Conservation (phyloP, 495 filamentous ascomycete genomes). For the Trichoderma asperelloides region DNA sequence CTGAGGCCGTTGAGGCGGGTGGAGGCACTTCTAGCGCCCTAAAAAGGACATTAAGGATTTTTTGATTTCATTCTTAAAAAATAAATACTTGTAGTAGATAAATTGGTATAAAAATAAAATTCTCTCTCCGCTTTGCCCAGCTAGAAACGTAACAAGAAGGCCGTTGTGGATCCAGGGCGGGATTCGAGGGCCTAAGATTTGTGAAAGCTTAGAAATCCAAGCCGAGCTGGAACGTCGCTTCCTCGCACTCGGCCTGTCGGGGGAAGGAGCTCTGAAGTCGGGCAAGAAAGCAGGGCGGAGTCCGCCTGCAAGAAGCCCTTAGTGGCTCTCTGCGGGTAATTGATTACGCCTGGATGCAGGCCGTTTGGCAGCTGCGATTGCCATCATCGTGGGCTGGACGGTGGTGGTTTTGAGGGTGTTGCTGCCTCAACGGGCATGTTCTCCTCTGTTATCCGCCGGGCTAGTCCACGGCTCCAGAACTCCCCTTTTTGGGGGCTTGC, state of each 20-base stretch:
- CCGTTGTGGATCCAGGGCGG: not conserved
- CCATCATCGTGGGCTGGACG: no score
- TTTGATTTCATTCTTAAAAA: no score
- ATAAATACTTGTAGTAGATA: not conserved
- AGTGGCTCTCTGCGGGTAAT: not conserved
- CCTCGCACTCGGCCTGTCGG: not conserved
- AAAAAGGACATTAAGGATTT: no score
- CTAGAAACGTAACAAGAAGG: not conserved
- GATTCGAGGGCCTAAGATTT: not conserved
- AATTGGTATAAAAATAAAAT: not conserved
- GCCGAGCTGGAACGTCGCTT: not conserved
- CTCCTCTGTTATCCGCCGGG: no score
- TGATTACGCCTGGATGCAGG: no score
- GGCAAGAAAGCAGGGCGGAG: not conserved
- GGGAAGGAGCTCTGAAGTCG: not conserved
- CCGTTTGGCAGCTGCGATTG: no score
- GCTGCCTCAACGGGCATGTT: no score
- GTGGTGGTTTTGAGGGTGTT: no score
- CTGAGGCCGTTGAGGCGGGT: no score
- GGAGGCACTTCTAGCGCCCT: no score
- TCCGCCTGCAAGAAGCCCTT: not conserved
- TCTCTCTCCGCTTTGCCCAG: not conserved
- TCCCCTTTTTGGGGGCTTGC: no score
- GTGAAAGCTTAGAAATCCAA: constrained; percentile 8
- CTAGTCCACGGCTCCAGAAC: no score